phyloP scores from a whole-genome alignment of 345 rosid genomes.

The Euphorbia peplus region DNA sequence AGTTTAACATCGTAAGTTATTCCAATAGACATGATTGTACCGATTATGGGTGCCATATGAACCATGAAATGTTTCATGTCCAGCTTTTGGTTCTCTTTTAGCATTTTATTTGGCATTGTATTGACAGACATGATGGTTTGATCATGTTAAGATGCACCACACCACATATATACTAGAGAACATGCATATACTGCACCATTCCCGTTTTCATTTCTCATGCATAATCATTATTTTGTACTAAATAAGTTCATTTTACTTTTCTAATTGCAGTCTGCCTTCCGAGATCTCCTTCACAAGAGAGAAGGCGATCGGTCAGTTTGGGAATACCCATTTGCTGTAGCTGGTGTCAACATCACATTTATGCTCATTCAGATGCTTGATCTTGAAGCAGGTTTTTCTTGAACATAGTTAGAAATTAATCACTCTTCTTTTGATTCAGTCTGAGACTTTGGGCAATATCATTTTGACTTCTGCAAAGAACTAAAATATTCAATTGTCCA shows the following conservation, averaged over 20 bases:
- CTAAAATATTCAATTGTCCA: neutral
- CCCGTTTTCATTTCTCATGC: neutral
- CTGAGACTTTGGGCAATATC: neutral
- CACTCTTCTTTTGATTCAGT: neutral
- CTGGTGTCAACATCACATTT: conserved; percentile 95
- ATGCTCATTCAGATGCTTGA: conserved; percentile 99
- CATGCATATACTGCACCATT: neutral
- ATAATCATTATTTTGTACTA: conserved; percentile 4
- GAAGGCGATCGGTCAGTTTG: conserved; percentile 93
- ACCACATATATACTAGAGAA: neutral
- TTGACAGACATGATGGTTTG: neutral
- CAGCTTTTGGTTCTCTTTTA: neutral
- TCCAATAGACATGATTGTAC: neutral
- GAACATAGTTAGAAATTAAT: neutral
- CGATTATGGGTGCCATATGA: neutral
- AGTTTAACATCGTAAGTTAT: neutral
- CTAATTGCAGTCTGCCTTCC: conserved; percentile 75
- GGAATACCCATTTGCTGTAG: conserved; percentile 99
- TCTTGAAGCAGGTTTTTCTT: conserved; percentile 83
- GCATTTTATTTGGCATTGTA: neutral
- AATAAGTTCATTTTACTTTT: neutral
- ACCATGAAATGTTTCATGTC: neutral
- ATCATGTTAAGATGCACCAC: neutral
- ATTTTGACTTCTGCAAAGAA: neutral
- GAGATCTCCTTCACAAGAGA: conserved; percentile 82